phyloP scores from a whole-genome alignment of 345 rosid genomes.

The Syzygium aqueum region DNA sequence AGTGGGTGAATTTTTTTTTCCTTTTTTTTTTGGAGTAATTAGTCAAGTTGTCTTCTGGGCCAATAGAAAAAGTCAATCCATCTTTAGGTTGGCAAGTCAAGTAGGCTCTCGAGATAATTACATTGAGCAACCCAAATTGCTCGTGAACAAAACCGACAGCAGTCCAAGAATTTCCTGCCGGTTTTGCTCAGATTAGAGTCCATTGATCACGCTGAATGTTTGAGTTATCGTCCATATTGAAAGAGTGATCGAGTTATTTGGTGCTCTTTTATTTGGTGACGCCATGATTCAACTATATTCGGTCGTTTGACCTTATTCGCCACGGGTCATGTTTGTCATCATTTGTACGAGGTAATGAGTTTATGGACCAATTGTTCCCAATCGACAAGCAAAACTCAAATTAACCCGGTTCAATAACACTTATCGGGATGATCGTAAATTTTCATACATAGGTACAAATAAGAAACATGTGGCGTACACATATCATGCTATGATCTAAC shows the following conservation, averaged over 20 bases:
- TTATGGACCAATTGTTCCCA: too few species aligned
- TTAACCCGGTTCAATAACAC: too few species aligned
- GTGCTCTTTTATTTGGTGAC: accelerated
- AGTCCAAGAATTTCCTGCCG: not conserved
- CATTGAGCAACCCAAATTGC: not conserved
- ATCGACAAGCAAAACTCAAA: too few species aligned
- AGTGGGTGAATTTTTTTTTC: not conserved
- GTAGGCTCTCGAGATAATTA: too few species aligned
- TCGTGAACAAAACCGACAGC: not conserved
- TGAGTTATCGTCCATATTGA: accelerated
- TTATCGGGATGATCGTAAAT: not conserved
- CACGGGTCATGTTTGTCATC: not conserved
- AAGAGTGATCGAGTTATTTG: not conserved
- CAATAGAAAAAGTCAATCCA: not conserved
- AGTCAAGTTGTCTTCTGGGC: not conserved
- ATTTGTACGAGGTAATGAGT: too few species aligned
- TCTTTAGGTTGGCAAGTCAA: too few species aligned
- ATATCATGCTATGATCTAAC: not conserved
- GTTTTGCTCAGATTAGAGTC: not conserved
- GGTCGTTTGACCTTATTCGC: not conserved
- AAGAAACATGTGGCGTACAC: not conserved
- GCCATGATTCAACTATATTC: accelerated
- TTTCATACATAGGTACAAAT: not conserved
- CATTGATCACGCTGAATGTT: too few species aligned
- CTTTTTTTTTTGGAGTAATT: not conserved